These are phyloP conservation scores for Suillus brevipes DNA, from an alignment of 768 basidiomycete genomes.

Conservation along the genomic window DNA sequence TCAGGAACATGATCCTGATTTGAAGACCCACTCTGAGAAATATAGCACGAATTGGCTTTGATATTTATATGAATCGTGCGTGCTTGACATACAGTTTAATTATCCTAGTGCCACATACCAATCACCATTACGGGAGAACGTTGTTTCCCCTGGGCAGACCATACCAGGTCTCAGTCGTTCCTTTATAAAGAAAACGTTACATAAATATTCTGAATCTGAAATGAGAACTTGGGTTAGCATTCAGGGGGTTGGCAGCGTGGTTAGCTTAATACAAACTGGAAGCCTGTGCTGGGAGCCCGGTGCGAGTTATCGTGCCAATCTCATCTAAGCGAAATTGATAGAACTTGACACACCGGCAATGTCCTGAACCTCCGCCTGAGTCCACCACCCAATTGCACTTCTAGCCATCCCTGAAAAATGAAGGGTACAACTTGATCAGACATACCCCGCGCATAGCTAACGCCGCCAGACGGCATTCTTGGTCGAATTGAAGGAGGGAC, in stretches of 20 bases:
- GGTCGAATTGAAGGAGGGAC: not conserved
- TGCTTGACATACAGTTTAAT: not conserved
- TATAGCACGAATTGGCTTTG: not conserved
- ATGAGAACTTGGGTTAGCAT: not conserved
- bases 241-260: conserved; percentile 2
- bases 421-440: not conserved
- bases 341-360: conserved; percentile 13
- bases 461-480: not conserved
- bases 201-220: not conserved
- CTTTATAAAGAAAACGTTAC: not conserved
- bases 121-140: not conserved
- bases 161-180: not conserved
- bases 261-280: not conserved
- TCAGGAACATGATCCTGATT: not conserved
- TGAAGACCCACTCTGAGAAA: not conserved
- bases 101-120: not conserved
- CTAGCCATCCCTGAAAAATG: conserved; percentile 1
- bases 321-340: conserved; percentile 34
- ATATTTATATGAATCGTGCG: not conserved
- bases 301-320: conserved; percentile 20
- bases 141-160: not conserved
- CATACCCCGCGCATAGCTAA: not conserved
- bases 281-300: not conserved
- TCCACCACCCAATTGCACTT: not conserved
- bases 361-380: conserved; percentile 14